Base-by-base conservation (phyloP, 1,284 basidiomycete genomes). In the Ganoderma boninense region DNA sequence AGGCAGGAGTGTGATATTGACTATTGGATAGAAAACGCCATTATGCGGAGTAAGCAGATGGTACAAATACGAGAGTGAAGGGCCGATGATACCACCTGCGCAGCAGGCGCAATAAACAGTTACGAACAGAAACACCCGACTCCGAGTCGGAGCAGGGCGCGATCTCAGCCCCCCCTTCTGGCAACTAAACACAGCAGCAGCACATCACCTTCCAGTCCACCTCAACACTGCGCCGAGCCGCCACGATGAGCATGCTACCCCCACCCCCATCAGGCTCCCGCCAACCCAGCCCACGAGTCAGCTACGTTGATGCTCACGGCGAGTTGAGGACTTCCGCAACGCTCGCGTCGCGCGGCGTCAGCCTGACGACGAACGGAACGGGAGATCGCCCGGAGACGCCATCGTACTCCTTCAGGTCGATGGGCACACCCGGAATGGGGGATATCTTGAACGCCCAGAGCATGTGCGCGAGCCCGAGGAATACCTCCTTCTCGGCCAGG, bases 401-500 rank as follows among this genome's bases (percentile, higher is more conserved):
- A 18, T 57, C 54, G 35, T 35, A 60, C n/a, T 60, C 57, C 1
- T 60, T 40, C 29, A 57, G 54, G 4, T 57, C 54, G 8, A 57
- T 57, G 10, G 57, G 20, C 38, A 38, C n/a, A n/a, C 57, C 57
- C 32, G 57, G 57, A 35, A 40, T 40, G n/a, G 64, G n/a, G 2
- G 40, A 18, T 52, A 65, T 42, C 38, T 20, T 40, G 64, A 65
- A 65, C 35, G 64, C 64, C 64, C 64, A 70, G n/a, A 67, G 65
- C 62, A 70, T 64, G 18, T 43, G 49, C 5, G 83, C 79, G 57
- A 84, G 81, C 18, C 78, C 82, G 3, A 85, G 76, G 68, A 76
- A 84, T 16, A 84, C 77, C 70, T 84, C 83, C 42, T 80, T 80
- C 57, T 84, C 83, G 2, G 84, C 84, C 13, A 83, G 79, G 71